These are phyloP conservation scores for Pelargonium myrrhifolium DNA, from an alignment of 441 rosid genomes.

Conservation along the genomic window DNA sequence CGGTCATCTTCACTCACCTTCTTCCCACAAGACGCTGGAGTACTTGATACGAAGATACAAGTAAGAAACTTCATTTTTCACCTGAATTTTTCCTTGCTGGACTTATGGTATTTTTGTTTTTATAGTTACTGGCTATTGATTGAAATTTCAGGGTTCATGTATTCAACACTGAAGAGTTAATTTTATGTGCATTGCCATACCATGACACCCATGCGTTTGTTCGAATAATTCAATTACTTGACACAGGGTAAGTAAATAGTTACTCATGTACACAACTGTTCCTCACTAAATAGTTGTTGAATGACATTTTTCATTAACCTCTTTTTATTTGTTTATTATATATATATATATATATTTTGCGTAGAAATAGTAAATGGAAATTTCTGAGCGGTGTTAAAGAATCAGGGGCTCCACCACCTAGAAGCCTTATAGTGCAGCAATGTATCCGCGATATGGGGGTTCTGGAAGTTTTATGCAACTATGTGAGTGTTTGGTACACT, in stretches of 20 bases:
- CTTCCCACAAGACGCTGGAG: constrained; percentile 77
- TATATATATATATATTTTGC: too few relatives aligned
- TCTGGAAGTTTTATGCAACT: constrained; percentile 72
- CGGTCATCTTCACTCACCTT: constrained; percentile 56
- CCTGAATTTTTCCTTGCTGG: not conserved
- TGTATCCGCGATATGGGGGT: constrained; percentile 77
- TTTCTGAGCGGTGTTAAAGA: constrained; percentile 78
- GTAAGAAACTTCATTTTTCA: constrained; percentile 32
- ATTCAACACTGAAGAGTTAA: constrained; percentile 71
- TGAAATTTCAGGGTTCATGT: constrained; percentile 62
- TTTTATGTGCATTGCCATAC: constrained; percentile 75
- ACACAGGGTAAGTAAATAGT: constrained; percentile 52
- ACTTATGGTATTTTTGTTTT: not conserved
- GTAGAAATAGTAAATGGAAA: constrained; percentile 86
- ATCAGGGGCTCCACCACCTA: constrained; percentile 89
- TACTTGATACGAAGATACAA: constrained; percentile 88
- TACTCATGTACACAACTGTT: constrained; percentile 3
- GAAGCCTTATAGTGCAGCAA: constrained; percentile 83
- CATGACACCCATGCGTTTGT: constrained; percentile 92
- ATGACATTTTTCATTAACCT: constrained; percentile 6
- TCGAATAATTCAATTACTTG: constrained; percentile 67
- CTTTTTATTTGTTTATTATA: constrained; percentile 13
- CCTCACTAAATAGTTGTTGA: not conserved
- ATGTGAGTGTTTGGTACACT: constrained; percentile 43
- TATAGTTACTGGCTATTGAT: constrained; percentile 7